A percentile compares a stretch with the other conserved stretches of the same genome.
Evolutionary conservation across 2,329 filamentous ascomycete genomes (phyloP).

Genomic region (Aspergillus luchuensis): DNA sequence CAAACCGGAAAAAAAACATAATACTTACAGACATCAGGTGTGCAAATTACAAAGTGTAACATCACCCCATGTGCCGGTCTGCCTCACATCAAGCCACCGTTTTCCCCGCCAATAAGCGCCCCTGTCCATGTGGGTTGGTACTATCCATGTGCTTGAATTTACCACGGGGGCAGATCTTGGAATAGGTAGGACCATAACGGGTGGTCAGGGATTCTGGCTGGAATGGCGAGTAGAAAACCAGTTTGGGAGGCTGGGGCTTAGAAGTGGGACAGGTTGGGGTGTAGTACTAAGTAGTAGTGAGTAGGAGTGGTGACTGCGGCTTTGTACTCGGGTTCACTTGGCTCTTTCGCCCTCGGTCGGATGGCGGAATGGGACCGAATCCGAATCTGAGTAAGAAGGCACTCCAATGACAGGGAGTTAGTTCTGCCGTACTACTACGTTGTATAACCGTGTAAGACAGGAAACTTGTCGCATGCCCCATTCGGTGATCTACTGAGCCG

Average conservation of each 20-base stretch:
- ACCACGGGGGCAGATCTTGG: slow-evolving; percentile 1
- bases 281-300: too few species aligned
- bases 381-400: not conserved
- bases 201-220: not conserved
- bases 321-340: not conserved
- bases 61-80: slow-evolving; percentile 6
- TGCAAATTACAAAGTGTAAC: not conserved
- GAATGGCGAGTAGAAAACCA: not conserved
- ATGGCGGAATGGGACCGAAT: not conserved
- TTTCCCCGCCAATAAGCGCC: not conserved
- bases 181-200: not conserved
- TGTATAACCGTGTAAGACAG: too few species aligned
- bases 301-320: not conserved
- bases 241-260: not conserved
- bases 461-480: not conserved
- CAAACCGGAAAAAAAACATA: not conserved
- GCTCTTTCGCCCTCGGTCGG: not conserved
- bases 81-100: slow-evolving; percentile 3
- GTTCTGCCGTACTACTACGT: not conserved
- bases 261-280: not conserved
- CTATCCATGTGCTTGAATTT: not conserved
- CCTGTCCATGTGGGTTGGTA: slow-evolving; percentile 1
- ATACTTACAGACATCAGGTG: not conserved
- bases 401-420: not conserved
- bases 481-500: not conserved